A percentile compares a stretch with the other conserved stretches of the same genome.
Evolutionary conservation across 768 basidiomycete genomes (phyloP).

Genomic region (Lenzites betulinus): DNA sequence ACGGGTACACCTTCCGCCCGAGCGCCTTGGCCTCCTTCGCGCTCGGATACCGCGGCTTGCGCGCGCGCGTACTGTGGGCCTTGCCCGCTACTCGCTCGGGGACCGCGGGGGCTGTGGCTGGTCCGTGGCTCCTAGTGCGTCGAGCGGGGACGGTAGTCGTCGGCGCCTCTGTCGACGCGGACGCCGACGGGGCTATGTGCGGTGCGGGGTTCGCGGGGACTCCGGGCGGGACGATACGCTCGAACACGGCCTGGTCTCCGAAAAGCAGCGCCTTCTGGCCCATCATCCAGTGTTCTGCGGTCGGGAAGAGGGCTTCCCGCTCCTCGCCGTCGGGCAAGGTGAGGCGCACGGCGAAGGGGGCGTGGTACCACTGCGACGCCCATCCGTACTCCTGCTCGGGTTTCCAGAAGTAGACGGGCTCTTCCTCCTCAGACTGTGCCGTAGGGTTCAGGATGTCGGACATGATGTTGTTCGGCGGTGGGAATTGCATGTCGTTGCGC

Average conservation of each 20-base stretch:
- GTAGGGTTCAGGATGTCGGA: not conserved
- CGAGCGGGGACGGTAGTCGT: no score
- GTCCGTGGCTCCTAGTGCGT: no score
- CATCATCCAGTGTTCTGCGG: conserved; percentile 74
- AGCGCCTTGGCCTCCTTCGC: conserved; percentile 52
- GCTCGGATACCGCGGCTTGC: conserved; percentile 17
- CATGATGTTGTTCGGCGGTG: no score
- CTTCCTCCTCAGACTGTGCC: not conserved
- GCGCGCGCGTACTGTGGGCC: not conserved
- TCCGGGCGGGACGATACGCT: conserved; percentile 38
- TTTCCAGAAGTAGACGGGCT: conserved; percentile 34
- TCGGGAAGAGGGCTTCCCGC: conserved; percentile 39
- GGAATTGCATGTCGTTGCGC: no score
- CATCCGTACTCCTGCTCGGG: conserved; percentile 23
- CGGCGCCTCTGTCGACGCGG: no score
- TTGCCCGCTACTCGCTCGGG: no score
- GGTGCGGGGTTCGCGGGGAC: conserved; percentile 33
- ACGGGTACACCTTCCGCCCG: conserved; percentile 51
- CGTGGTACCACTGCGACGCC: conserved; percentile 43
- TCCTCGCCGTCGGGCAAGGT: conserved; percentile 16
- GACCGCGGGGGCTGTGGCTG: no score
- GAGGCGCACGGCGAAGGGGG: conserved; percentile 43
- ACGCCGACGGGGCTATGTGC: no score
- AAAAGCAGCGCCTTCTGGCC: conserved; percentile 61
- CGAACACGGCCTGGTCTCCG: conserved; percentile 44